Base-by-base conservation (phyloP, 495 filamentous ascomycete species). In the Talaromyces adpressus region DNA sequence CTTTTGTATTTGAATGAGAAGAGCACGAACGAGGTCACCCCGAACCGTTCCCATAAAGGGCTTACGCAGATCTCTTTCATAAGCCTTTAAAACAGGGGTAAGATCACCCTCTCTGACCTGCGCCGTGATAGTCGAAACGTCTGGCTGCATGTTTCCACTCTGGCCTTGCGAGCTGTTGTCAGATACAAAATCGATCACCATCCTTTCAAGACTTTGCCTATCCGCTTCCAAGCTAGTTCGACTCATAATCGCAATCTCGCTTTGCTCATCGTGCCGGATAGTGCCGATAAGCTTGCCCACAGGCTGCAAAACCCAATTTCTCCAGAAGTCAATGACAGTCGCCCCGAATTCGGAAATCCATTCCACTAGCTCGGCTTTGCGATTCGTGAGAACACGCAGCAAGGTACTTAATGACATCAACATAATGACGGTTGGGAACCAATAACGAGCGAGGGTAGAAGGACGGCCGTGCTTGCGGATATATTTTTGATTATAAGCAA, bases 1-100 rank as follows among this genome's bases (percentile, higher is more conserved):
- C 80, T 98, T 98, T 71, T 98, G 94, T 53, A 98, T 86, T 71
- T 98, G 94, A 53, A 98, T 97, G 32, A 98, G 81, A 57, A 98
- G 83, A 23, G 94, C 89, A 57, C 94, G 86, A 54, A 97, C 78
- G n/a, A 98, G 77, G 70, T 97, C 92, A 20, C 94, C 94, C 51
- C 81, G 81, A 16, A 98, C 70, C 1, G 91, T 89, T 6, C 92
- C 92, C 32, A 84, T 76, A 47, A 98, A 86, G 22, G 94, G 94
- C 39, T 76, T 84, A 25, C 88, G 82, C 39, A 98, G 71, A 69
- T 97, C 94, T 65, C 85, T 85, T 71, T 98, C 94, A 71, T 97
- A 98, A 0, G 91, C 93, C 67, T 81, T 89, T 14, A 98, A 79
- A 1, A 98, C 89, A 2, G 93, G 90, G 0, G 94, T 97, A 63